Evolutionary conservation across 257 asterid species (phyloP), one percentile per base, ranked within the genome.

Genomic region (Fraxinus pennsylvanica): DNA sequence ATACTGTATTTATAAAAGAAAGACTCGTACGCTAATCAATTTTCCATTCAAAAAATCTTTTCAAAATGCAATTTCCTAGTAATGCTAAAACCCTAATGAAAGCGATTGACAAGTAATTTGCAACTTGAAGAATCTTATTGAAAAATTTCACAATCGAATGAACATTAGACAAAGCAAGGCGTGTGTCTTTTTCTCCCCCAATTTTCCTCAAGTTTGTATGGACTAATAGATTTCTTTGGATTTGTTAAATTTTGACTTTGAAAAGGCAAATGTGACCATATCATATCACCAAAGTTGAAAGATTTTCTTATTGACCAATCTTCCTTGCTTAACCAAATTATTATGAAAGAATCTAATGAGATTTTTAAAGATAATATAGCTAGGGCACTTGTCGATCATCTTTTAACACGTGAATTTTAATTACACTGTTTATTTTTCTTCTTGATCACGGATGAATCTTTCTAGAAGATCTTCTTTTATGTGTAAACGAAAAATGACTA

Each of bases 181-280:
- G 54, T 78, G 36, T 25, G 85, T 69, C 78, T 43, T 35, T 78
- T 73, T 72, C 68, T 66, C 67, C 45, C 61, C 2, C 47, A 6
- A 63, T 80, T 84, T 32, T 82, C 74, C 77, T 68, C 57, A 68
- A 77, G 75, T 61, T 82, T 81, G 72, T 81, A 80, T 85, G 72
- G 86, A 82, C 84, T 68, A 81, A 65, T 63, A 54, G 80, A 82
- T 71, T 73, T 82, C 78, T 6, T 63, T 22, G 69, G 79, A 76
- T 87, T 65, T 70, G 81, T 81, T 74, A 74, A 78, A 80, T 78
- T 72, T 84, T 84, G 84, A 83, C 80, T 79, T 81, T 71, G 67
- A 52, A 67, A 78, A 52, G 45, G 59, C 72, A 68, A 77, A 77
- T 15, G n/a, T 14, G 57, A 27, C 83, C 85, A 22, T 73, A 52